Conservation (phyloP, 2,329 filamentous ascomycete genomes). For the Ilyonectria robusta region DNA sequence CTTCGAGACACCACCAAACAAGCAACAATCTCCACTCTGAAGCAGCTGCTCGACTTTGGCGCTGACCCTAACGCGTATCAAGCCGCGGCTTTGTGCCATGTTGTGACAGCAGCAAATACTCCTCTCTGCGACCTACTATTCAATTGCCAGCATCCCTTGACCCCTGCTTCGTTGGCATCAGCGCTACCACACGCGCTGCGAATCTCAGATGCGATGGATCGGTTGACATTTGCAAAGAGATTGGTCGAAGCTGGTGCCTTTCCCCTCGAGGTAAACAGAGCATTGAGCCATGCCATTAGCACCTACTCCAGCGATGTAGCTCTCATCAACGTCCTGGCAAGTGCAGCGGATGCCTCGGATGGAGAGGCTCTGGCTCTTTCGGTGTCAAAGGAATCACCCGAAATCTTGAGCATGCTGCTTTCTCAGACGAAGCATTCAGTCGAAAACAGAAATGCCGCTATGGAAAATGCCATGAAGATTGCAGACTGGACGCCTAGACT, state of each 20-base stretch:
- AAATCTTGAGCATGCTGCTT: constrained; percentile 64
- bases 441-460: constrained; percentile 56
- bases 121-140: constrained; percentile 66
- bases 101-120: constrained; percentile 62
- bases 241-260: constrained; percentile 66
- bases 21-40: constrained; percentile 60
- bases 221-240: constrained; percentile 64
- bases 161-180: constrained; percentile 59
- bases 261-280: constrained; percentile 63
- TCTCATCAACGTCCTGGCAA: constrained; percentile 61
- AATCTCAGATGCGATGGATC: constrained; percentile 65
- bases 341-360: constrained; percentile 64
- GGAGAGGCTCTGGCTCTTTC: constrained; percentile 64
- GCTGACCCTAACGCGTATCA: constrained; percentile 70
- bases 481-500: constrained; percentile 57
- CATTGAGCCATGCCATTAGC: constrained; percentile 65
- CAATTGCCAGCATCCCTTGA: constrained; percentile 53
- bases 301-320: constrained; percentile 64
- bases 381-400: constrained; percentile 60
- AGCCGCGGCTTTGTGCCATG: constrained; percentile 65
- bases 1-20: constrained; percentile 55
- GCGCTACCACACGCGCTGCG: constrained; percentile 68
- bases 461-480: constrained; percentile 60
- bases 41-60: constrained; percentile 63
- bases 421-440: constrained; percentile 52